These are phyloP conservation scores for barrel medic (Medicago truncatula) DNA, from an alignment of 306 rosid genomes.

Conservation along the genomic window DNA sequence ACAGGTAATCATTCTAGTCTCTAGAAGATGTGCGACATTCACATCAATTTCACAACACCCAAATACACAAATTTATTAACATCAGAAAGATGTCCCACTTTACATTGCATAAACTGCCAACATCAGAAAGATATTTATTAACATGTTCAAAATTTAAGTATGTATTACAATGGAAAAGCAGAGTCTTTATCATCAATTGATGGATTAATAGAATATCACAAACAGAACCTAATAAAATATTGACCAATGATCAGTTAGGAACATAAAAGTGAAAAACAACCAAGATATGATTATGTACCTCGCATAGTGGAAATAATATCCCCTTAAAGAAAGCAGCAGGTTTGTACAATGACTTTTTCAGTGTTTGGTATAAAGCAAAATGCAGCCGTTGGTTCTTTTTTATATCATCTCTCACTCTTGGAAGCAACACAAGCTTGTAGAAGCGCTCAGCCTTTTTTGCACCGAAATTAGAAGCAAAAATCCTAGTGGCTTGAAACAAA, in stretches of 20 bases:
- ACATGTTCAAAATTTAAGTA: slow-evolving; percentile 1
- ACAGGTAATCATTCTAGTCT: not conserved
- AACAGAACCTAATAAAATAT: slow-evolving; percentile 16
- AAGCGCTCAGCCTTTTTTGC: slow-evolving; percentile 77
- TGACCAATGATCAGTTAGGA: slow-evolving; percentile 5
- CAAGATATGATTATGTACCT: slow-evolving; percentile 57
- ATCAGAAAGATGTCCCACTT: no score
- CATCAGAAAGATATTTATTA: not conserved
- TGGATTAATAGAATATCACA: slow-evolving; percentile 20
- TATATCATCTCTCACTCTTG: slow-evolving; percentile 85
- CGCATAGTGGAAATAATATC: slow-evolving; percentile 81
- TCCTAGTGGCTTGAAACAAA: slow-evolving; percentile 81
- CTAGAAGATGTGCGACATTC: not conserved
- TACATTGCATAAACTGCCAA: slow-evolving; percentile 8
- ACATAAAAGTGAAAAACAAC: slow-evolving; percentile 20
- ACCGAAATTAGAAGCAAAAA: slow-evolving; percentile 82
- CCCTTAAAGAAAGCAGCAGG: slow-evolving; percentile 94
- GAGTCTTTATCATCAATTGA: not conserved
- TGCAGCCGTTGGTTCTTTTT: slow-evolving; percentile 77
- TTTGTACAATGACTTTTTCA: slow-evolving; percentile 87
- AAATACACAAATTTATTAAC: not conserved
- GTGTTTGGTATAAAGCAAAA: slow-evolving; percentile 82
- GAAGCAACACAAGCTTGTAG: slow-evolving; percentile 88
- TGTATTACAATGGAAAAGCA: not conserved
- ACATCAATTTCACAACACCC: not conserved